phyloP scores from a whole-genome alignment of 345 rosid genomes.

The Populus simonii region DNA sequence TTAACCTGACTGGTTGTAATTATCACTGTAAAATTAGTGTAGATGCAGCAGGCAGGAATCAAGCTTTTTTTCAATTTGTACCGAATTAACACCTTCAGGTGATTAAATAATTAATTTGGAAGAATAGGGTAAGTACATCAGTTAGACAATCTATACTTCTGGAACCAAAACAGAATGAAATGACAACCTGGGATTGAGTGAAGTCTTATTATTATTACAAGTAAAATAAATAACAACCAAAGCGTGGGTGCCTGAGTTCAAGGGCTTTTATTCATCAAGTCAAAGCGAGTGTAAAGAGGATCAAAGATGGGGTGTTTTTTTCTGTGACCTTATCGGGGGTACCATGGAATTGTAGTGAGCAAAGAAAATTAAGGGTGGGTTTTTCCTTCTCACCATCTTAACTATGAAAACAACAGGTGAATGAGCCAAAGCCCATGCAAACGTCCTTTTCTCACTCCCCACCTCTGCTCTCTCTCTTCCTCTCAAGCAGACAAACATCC shows the following conservation, averaged over 20 bases:
- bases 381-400: constrained; percentile 20
- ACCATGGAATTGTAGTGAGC: constrained; percentile 56
- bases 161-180: constrained; percentile 8
- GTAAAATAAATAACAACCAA: neutral
- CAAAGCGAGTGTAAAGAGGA: neutral
- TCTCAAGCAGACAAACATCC: constrained; percentile 10
- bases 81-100: neutral
- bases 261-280: constrained; percentile 18
- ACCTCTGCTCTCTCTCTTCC: constrained; percentile 48
- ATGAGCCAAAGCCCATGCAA: constrained; percentile 92
- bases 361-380: constrained; percentile 34
- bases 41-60: neutral
- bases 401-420: constrained; percentile 89
- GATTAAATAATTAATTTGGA: too few species aligned
- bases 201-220: neutral
- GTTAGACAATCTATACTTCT: constrained; percentile 14
- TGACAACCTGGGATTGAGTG: neutral
- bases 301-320: too few species aligned
- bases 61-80: neutral
- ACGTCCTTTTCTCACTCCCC: constrained; percentile 76
- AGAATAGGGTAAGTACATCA: neutral
- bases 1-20: neutral
- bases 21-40: neutral
- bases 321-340: neutral
- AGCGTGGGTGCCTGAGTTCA: constrained; percentile 26